Conservation (phyloP, 169 alveolate genomes). For the Plasmodium falciparum region DNA sequence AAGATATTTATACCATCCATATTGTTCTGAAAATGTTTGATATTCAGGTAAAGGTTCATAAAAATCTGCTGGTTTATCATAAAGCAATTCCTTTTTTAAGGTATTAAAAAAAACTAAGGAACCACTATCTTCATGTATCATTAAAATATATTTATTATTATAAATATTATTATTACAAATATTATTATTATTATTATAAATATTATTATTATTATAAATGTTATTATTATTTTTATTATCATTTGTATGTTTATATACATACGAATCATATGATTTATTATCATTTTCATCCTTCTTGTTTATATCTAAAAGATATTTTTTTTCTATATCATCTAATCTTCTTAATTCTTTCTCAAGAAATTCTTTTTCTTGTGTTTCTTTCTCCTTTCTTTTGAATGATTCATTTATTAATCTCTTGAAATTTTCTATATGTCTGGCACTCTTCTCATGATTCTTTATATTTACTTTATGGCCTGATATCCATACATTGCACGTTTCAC, state of each 20-base stretch:
- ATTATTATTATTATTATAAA: slow-evolving; percentile 18
- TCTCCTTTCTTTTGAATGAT: slow-evolving; percentile 66
- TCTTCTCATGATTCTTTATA: slow-evolving; percentile 74
- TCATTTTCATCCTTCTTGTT: slow-evolving; percentile 20
- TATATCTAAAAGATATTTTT: slow-evolving; percentile 28
- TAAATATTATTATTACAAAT: not conserved
- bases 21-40: slow-evolving; percentile 62
- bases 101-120: slow-evolving; percentile 40
- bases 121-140: slow-evolving; percentile 72
- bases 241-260: not conserved
- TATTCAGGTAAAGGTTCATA: slow-evolving; percentile 14
- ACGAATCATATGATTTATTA: not conserved
- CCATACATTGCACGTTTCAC: slow-evolving; percentile 77
- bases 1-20: slow-evolving; percentile 73
- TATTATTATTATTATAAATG: slow-evolving; percentile 9
- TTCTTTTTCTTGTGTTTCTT: slow-evolving; percentile 72
- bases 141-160: slow-evolving; percentile 21
- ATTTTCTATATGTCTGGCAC: slow-evolving; percentile 67
- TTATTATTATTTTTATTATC: slow-evolving; percentile 5
- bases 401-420: slow-evolving; percentile 39
- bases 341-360: slow-evolving; percentile 57
- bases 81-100: slow-evolving; percentile 21
- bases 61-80: slow-evolving; percentile 50
- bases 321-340: slow-evolving; percentile 67
- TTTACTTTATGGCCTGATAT: slow-evolving; percentile 66